These are phyloP conservation scores for Tripidium arundinaceum DNA, from an alignment of 202 grass and related monocot species.

Conservation along the genomic window DNA sequence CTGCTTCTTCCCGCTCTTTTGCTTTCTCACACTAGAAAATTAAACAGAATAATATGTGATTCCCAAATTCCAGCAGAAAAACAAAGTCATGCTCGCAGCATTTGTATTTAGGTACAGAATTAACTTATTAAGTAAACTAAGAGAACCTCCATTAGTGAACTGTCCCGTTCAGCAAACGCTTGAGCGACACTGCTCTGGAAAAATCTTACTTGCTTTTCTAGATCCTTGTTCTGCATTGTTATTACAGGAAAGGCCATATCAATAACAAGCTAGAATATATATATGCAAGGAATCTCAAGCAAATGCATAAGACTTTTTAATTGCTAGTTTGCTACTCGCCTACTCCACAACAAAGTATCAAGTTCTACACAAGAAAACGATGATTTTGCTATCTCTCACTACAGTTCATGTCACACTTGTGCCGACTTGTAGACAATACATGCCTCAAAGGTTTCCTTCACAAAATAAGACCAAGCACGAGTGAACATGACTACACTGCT, in stretches of 20 bases:
- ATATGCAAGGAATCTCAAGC: constrained; percentile 13
- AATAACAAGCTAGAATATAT: background rate
- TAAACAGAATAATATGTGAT: constrained; percentile 23
- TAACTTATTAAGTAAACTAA: constrained; percentile 31
- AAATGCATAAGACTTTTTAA: background rate
- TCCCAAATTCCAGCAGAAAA: constrained; percentile 18
- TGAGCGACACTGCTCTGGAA: constrained; percentile 91
- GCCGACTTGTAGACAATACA: background rate
- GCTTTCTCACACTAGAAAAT: constrained; percentile 76
- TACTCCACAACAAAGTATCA: constrained; percentile 12
- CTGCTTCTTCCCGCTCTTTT: constrained; percentile 77
- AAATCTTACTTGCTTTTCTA: constrained; percentile 93
- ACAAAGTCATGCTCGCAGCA: constrained; percentile 14
- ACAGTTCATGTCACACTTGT: background rate
- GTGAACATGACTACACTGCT: background rate
- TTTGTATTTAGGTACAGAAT: constrained; percentile 27
- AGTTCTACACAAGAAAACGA: background rate
- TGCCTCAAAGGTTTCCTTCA: background rate
- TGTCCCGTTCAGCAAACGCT: constrained; percentile 93
- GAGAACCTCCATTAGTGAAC: constrained; percentile 77
- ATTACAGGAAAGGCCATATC: constrained; percentile 19
- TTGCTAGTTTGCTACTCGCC: background rate
- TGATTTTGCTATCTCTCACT: background rate
- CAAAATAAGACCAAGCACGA: background rate
- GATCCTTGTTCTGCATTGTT: constrained; percentile 82